These are phyloP conservation scores for Taphrina deformans DNA, from an alignment of 1,139 yeast species.

Conservation along the genomic window DNA sequence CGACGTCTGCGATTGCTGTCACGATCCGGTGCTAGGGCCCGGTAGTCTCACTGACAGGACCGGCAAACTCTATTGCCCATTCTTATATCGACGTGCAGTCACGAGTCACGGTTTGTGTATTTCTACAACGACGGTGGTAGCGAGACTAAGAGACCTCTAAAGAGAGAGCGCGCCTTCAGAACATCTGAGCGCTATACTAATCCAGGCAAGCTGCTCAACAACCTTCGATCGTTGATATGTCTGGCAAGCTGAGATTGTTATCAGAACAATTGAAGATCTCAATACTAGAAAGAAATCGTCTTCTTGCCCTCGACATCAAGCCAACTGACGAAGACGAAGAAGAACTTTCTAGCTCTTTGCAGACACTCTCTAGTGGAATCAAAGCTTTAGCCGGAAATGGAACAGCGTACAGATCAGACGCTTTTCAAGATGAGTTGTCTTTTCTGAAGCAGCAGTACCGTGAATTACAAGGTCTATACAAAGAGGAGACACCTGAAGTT, in stretches of 20 bases:
- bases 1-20: no score
- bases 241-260: slow-evolving; percentile 6
- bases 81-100: no score
- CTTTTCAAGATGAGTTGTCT: slow-evolving; percentile 5
- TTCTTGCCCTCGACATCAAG: not conserved
- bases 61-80: no score
- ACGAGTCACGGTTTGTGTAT: no score
- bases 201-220: no score
- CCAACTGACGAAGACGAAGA: slow-evolving; percentile 26
- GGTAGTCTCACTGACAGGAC: no score
- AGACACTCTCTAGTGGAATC: slow-evolving; percentile 11
- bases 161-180: no score
- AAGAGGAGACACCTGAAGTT: not conserved
- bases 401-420: slow-evolving; percentile 2
- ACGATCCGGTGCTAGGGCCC: no score
- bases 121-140: no score
- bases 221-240: no score
- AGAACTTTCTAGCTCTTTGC: slow-evolving; percentile 9
- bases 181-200: no score
- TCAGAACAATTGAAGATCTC: slow-evolving; percentile 21
- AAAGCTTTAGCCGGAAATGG: slow-evolving; percentile 10
- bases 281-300: slow-evolving; percentile 23
- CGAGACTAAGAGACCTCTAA: no score
- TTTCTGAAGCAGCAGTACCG: not conserved
- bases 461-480: not conserved